These are phyloP conservation scores for Myriosclerotinia scirpicola DNA, from an alignment of 2,329 filamentous ascomycete genomes.

Conservation along the genomic window DNA sequence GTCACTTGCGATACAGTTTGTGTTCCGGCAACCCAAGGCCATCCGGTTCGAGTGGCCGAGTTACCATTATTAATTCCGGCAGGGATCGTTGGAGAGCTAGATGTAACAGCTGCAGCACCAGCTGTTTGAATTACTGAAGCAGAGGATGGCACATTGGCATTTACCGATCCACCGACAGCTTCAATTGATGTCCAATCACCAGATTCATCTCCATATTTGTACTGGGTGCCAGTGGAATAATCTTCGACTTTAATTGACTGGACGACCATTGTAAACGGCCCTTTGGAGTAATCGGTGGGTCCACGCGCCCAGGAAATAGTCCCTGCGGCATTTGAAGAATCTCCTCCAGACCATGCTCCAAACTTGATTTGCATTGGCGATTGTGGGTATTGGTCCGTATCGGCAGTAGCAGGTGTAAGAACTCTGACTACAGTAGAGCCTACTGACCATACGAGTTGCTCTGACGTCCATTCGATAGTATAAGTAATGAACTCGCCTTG, in stretches of 20 bases:
- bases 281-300: conserved; percentile 76
- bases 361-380: conserved; percentile 94
- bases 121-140: conserved; percentile 49
- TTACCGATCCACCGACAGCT: conserved; percentile 75
- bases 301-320: conserved; percentile 91
- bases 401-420: conserved; percentile 67
- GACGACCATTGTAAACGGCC: conserved; percentile 85
- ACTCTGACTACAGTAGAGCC: conserved; percentile 76
- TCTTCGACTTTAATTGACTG: conserved; percentile 75
- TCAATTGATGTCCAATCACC: conserved; percentile 82
- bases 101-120: conserved; percentile 62
- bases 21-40: conserved; percentile 64
- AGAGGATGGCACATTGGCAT: conserved; percentile 54
- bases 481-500: conserved; percentile 82
- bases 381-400: conserved; percentile 80
- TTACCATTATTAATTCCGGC: conserved; percentile 63
- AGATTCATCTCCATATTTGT: conserved; percentile 75
- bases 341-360: conserved; percentile 89
- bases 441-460: conserved; percentile 84
- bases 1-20: conserved; percentile 50
- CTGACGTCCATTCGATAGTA: conserved; percentile 84
- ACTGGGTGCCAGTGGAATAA: conserved; percentile 88
- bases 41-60: conserved; percentile 58
- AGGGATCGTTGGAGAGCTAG: conserved; percentile 64
- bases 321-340: conserved; percentile 69